phyloP scores from a whole-genome alignment of 1,284 basidiomycete genomes.

The Mixia osmundae region DNA sequence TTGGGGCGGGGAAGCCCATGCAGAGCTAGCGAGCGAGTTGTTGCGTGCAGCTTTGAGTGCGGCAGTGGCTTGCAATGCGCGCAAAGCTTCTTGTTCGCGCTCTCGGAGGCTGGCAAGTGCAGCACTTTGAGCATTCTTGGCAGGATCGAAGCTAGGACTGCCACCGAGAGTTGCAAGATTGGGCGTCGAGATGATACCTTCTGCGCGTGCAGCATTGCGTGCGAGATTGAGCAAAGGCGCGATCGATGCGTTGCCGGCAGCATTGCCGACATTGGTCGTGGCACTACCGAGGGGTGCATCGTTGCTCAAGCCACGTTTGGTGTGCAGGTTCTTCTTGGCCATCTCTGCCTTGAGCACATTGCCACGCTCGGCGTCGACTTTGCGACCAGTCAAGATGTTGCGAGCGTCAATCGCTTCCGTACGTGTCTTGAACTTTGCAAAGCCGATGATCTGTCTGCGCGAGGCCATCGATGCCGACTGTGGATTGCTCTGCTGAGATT shows the following conservation, averaged over 20 bases:
- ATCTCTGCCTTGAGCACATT: conserved; percentile 92
- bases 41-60: too few relatives aligned
- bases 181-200: background rate
- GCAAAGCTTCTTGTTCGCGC: too few relatives aligned
- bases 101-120: conserved; percentile 6
- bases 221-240: conserved; percentile 1
- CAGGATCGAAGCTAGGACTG: background rate
- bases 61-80: too few relatives aligned
- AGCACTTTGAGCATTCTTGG: background rate
- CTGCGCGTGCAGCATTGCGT: background rate
- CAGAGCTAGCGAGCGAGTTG: too few relatives aligned
- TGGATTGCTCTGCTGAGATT: background rate
- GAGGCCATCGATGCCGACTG: conserved; percentile 13
- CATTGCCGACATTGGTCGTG: conserved; percentile 2
- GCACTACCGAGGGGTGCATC: background rate
- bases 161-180: background rate
- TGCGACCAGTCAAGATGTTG: conserved; percentile 68
- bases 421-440: conserved; percentile 79
- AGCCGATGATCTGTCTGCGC: conserved; percentile 79
- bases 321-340: conserved; percentile 98
- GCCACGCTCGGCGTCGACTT: conserved; percentile 84
- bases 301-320: conserved; percentile 38
- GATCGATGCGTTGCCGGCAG: background rate
- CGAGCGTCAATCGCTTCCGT: conserved; percentile 69
- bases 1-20: too few relatives aligned